A percentile compares a stretch with the other conserved stretches of the same genome.
These are phyloP conservation scores for Neophaeococcomyces aloes DNA, from an alignment of 2,329 filamentous ascomycete species.

Conservation along the genomic window DNA sequence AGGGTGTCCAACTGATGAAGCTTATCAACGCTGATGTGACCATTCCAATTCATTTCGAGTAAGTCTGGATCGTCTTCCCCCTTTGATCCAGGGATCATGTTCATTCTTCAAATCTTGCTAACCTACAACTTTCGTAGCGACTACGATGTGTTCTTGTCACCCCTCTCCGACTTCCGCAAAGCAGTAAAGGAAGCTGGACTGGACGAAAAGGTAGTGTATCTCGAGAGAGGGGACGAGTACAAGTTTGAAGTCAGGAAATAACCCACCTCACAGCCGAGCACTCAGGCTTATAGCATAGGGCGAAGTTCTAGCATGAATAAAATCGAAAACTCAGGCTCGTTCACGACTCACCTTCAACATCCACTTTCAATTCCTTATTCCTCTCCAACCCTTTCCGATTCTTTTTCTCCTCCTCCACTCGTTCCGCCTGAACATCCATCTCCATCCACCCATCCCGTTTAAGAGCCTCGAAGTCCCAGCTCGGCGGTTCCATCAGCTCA, in stretches of 20 bases:
- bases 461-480: slow-evolving; percentile 28
- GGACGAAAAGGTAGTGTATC: slow-evolving; percentile 46
- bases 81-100: neutral
- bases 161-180: slow-evolving; percentile 50
- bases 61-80: slow-evolving; percentile 13
- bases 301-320: neutral
- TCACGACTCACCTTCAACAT: neutral
- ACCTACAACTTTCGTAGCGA: slow-evolving; percentile 29
- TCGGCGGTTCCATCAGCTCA: slow-evolving; percentile 51
- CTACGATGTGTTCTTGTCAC: slow-evolving; percentile 51
- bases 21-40: slow-evolving; percentile 51
- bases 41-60: slow-evolving; percentile 54
- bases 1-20: slow-evolving; percentile 50
- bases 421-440: slow-evolving; percentile 27
- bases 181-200: slow-evolving; percentile 44
- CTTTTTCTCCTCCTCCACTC: slow-evolving; percentile 12
- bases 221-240: slow-evolving; percentile 50
- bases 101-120: slow-evolving; percentile 14
- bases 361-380: slow-evolving; percentile 13
- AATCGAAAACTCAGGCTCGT: neutral
- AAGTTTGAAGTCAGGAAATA: slow-evolving; percentile 38
- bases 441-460: slow-evolving; percentile 28
- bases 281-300: neutral
- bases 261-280: neutral
- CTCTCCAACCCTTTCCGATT: slow-evolving; percentile 14